phyloP scores from a whole-genome alignment of 495 filamentous ascomycete genomes.

The Geoglossum glabrum region DNA sequence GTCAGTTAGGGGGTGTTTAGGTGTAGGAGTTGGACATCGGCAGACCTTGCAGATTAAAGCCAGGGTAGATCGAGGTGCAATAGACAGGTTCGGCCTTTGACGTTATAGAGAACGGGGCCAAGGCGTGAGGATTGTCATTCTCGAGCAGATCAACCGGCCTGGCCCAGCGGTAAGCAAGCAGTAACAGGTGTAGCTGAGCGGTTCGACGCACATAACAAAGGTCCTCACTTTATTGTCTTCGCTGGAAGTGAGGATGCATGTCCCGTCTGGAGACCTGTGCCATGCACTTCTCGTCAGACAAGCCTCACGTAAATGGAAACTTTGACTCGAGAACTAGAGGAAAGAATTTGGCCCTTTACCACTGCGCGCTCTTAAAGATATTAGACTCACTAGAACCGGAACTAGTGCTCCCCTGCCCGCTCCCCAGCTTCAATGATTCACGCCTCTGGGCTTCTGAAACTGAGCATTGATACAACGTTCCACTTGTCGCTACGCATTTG shows the following conservation, averaged over 20 bases:
- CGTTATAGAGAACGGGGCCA: conserved; percentile 42
- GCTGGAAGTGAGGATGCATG: conserved; percentile 53
- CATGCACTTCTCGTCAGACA: neutral
- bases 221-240: conserved; percentile 46
- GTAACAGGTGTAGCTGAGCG: neutral
- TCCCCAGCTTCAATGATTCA: neutral
- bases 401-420: neutral
- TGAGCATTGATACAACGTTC: neutral
- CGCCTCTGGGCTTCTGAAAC: neutral
- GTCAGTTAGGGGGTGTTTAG: neutral
- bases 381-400: neutral
- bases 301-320: neutral
- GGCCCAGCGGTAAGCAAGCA: neutral
- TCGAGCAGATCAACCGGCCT: conserved; percentile 50
- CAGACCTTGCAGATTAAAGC: conserved; percentile 24
- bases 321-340: neutral
- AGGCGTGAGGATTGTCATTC: conserved; percentile 22
- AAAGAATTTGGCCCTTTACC: neutral
- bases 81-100: conserved; percentile 47
- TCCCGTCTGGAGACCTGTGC: conserved; percentile 42
- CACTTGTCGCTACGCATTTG: neutral
- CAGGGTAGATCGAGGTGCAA: conserved; percentile 50
- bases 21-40: neutral
- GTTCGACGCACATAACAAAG: conserved; percentile 39
- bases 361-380: neutral